Percentiles rank a stretch among this genome's conserved stretches.
These are phyloP conservation scores for Pigoraptor vietnamica DNA, from an alignment of 78 protist genomes.

Conservation along the genomic window DNA sequence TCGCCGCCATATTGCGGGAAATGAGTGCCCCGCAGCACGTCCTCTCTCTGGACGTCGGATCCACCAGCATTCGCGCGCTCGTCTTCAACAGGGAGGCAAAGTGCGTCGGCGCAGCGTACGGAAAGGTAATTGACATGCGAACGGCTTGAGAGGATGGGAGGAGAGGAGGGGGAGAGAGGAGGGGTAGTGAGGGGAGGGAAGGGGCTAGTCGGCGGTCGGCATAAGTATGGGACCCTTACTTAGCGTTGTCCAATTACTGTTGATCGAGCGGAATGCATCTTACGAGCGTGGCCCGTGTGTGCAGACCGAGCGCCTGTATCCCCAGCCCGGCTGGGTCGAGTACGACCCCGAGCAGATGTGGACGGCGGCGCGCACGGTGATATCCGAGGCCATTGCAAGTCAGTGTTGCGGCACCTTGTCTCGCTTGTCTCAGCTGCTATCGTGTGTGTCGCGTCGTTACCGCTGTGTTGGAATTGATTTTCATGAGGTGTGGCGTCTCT, in stretches of 20 bases:
- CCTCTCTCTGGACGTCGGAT: background rate
- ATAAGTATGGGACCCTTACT: background rate
- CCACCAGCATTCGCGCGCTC: background rate
- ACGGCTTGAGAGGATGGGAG: background rate
- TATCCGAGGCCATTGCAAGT: background rate
- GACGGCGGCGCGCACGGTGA: background rate
- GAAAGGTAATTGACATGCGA: background rate
- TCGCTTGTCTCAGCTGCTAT: too few relatives aligned
- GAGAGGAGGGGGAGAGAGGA: background rate
- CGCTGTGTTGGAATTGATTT: too few relatives aligned
- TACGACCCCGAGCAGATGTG: background rate
- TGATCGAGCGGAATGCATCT: background rate
- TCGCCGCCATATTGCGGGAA: too few relatives aligned
- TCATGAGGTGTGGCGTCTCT: too few relatives aligned
- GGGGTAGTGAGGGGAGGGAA: background rate
- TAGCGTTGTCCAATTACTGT: background rate
- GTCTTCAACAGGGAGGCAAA: background rate
- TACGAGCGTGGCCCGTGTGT: background rate
- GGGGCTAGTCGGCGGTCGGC: background rate
- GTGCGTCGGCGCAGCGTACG: background rate
- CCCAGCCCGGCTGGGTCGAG: constrained; percentile 7
- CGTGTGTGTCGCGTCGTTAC: too few relatives aligned
- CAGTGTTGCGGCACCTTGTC: background rate
- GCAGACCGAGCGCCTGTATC: background rate
- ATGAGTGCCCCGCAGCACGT: background rate